Base-by-base conservation (phyloP, 2,329 filamentous ascomycete species). In the Pyrenophora graminea region DNA sequence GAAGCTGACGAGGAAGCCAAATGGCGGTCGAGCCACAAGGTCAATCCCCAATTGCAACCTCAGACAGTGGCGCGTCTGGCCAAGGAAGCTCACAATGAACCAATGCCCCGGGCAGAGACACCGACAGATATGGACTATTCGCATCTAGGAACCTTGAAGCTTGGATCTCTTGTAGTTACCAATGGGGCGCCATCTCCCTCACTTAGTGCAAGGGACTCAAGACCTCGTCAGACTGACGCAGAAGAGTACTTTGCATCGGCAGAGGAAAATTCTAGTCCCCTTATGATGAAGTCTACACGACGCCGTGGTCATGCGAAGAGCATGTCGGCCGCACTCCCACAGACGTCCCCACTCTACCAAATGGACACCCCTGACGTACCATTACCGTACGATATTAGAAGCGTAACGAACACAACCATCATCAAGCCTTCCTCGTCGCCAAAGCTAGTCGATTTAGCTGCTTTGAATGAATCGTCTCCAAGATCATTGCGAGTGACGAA, bases 111-210 rank as follows among this genome's bases (percentile, higher is more conserved):
- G 53, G 68, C 70, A 18, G 62, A 65, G 33, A 79, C 76, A 6
- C 76, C 76, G 7, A 66, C 70, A 3, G 76, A 79, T 9, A 64
- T 74, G 45, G 71, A 75, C 8, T 75, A 75, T 53, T 66, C 70
- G 4, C 74, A 77, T 39, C 66, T 77, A 25, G 76, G 77, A 4
- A 67, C 63, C 25, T 68, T 76, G 45, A 66, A 72, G 48, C 67
- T 74, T 6, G 78, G 78, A 6, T 75, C 76, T 3, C 66, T 80
- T 7, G 69, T 74, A 15, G 72, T 80, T 15, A 79, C 76, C 5
- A 80, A 80, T 49, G 78, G 78, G 7, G 68, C 73, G 13, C 69
- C 75, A 8, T 79, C 78, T 3, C 78, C 78, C 12, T 74, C 74
- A 39, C 69, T 74, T 3, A 76, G 75, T 51, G 60, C 71, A 34